Percentiles rank a stretch among this genome's conserved stretches.
Conservation (phyloP, 805 yeast genomes). For the Nakazawaea siamensis region DNA sequence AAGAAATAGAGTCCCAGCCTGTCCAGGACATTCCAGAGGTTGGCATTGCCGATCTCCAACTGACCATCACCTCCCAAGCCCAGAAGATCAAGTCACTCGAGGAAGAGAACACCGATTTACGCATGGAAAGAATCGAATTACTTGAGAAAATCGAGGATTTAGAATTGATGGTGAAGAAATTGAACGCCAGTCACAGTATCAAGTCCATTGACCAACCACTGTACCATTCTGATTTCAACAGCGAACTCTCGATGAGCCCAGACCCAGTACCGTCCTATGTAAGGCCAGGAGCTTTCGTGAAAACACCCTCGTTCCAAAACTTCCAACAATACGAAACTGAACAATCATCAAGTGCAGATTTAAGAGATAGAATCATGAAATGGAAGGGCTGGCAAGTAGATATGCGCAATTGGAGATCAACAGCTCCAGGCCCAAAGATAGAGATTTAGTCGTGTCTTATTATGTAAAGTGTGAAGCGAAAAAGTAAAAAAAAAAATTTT, state of each 20-base stretch:
- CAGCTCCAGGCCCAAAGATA: conserved; percentile 56
- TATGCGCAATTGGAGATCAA: conserved; percentile 74
- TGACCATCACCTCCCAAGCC: not conserved
- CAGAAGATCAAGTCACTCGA: conserved; percentile 2
- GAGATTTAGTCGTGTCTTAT: conserved; percentile 31
- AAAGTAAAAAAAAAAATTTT: too few relatives aligned
- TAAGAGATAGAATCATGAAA: conserved; percentile 48
- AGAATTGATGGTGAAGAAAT: conserved; percentile 3
- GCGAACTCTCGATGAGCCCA: conserved; percentile 9
- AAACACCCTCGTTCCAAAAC: conserved; percentile 10
- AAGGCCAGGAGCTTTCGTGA: not conserved
- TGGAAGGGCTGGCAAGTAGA: conserved; percentile 88
- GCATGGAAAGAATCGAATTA: conserved; percentile 8
- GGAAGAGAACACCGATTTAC: conserved; percentile 7
- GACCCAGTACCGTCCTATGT: not conserved
- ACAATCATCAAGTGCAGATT: conserved; percentile 37
- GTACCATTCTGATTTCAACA: conserved; percentile 10
- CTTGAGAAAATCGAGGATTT: conserved; percentile 7
- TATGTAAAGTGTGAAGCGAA: too few relatives aligned
- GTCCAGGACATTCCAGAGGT: not conserved
- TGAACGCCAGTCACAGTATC: conserved; percentile 2
- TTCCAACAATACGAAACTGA: not conserved
- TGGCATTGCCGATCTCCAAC: not conserved
- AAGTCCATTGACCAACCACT: conserved; percentile 9
- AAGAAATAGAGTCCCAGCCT: too few relatives aligned